Percentiles rank a stretch among this genome's conserved stretches.
phyloP scores from a whole-genome alignment of 305 asterid species.

The Fraxinus paxiana region DNA sequence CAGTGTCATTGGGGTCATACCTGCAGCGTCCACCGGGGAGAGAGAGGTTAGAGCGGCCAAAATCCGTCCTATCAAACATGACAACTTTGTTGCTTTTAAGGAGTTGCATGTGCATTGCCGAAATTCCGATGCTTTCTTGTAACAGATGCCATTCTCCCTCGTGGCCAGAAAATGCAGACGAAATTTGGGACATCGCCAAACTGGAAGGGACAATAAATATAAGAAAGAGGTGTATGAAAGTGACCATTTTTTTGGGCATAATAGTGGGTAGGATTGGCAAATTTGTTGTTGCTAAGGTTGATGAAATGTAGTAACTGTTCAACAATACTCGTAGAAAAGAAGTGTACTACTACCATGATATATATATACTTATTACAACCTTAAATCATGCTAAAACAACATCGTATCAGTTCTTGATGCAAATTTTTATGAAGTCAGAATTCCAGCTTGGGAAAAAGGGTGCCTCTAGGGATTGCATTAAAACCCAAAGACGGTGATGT shows the following conservation, averaged over 20 bases:
- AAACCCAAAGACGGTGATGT: conserved; percentile 31
- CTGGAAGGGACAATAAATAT: conserved; percentile 17
- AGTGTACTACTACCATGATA: neutral
- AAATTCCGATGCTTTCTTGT: conserved; percentile 55
- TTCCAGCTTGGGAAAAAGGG: conserved; percentile 12
- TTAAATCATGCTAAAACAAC: neutral
- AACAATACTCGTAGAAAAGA: neutral
- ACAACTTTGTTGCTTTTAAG: conserved; percentile 50
- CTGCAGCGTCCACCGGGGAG: conserved; percentile 49
- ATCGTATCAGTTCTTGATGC: neutral
- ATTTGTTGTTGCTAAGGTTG: conserved; percentile 24
- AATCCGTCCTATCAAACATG: conserved; percentile 60
- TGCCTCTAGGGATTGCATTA: conserved; percentile 11
- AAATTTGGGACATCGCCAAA: conserved; percentile 17
- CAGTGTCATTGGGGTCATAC: conserved; percentile 29
- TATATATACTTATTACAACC: neutral
- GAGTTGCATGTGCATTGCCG: conserved; percentile 76
- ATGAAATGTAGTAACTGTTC: neutral
- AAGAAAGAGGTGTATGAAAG: conserved; percentile 14
- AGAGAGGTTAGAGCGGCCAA: conserved; percentile 60
- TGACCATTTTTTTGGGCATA: conserved; percentile 12
- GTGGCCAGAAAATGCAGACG: neutral
- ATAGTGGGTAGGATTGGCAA: conserved; percentile 25
- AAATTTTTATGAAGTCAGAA: conserved; percentile 7
- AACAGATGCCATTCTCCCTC: conserved; percentile 54